Evolutionary conservation across 1,284 basidiomycete genomes (phyloP).

Genomic region (Stygiomarasmius scandens): DNA sequence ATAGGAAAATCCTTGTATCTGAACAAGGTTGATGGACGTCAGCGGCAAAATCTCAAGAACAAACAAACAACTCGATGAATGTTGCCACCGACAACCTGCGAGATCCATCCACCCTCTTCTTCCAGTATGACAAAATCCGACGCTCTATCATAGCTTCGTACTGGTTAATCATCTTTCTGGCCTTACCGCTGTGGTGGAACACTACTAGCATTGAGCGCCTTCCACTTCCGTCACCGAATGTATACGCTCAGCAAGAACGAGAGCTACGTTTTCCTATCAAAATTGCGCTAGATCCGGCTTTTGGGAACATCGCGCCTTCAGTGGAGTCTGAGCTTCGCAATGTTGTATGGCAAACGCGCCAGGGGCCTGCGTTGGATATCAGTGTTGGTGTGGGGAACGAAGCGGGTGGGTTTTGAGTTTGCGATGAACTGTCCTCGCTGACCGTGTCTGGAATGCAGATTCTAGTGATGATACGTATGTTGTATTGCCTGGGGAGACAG

Average conservation of each 20-base stretch:
- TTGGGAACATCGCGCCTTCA: constrained; percentile 1
- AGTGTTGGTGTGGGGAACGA: constrained; percentile 21
- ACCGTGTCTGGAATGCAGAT: neutral
- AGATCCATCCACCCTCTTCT: constrained; percentile 37
- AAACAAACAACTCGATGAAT: neutral
- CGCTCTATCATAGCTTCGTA: constrained; percentile 71
- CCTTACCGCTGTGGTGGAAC: constrained; percentile 86
- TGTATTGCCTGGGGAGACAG: constrained; percentile 6
- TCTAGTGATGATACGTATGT: constrained; percentile 2
- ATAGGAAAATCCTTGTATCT: too few relatives aligned
- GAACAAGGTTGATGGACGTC: too few relatives aligned
- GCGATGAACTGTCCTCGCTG: neutral
- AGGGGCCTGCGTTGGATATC: constrained; percentile 38
- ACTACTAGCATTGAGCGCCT: constrained; percentile 85
- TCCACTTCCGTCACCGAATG: constrained; percentile 66
- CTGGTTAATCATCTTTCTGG: constrained; percentile 72
- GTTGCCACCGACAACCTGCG: constrained; percentile 5
- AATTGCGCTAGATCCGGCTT: constrained; percentile 45
- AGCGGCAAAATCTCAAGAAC: too few relatives aligned
- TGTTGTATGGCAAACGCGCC: constrained; percentile 21
- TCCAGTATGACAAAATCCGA: constrained; percentile 51
- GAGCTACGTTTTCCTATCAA: constrained; percentile 55
- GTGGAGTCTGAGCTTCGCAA: constrained; percentile 26
- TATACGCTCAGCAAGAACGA: constrained; percentile 52
- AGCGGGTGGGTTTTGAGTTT: neutral